Base-by-base conservation (phyloP, 169 alveolate species). In the Plasmodium fragile region DNA sequence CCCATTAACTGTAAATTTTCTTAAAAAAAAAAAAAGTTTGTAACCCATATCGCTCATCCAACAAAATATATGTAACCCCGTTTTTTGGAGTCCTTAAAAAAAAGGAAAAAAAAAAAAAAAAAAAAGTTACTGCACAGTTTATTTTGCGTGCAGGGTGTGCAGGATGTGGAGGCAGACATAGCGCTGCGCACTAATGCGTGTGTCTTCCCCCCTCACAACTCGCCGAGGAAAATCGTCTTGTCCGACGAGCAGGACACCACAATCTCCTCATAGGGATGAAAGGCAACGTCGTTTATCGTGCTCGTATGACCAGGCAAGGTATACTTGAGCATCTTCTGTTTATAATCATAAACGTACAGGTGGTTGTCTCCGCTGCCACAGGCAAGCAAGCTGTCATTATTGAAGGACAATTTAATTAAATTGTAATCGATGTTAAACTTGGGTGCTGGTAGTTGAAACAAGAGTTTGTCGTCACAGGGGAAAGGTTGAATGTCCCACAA, bases 401-500 rank as follows among this genome's bases (percentile, higher is more conserved):
- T 96, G 96, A 97, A 97, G 25, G 96, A 95, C 36, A 96, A 91
- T 49, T 96, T 94, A 45, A 97, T 93, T 49, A 97, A 90, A 53
- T 96, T 95, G 92, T 96, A 95, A 82, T 97, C 98, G n/a, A 92
- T 83, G 36, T 97, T 95, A 93, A 95, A 98, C 95, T 92, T 92
- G 49, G 85, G 69, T 25, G 52, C 52, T 52, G 65, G 70, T 16
- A 69, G 82, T 6, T 43, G 78, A 30, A 85, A 69, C 22, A 71
- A 81, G 36, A 65, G 52, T 55, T 77, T 45, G 7, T 83, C 82
- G 34, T 83, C 81, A 83, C 92, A 82, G 13, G 90, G 53, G 69
- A 79, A 97, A 16, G 98, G 98, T 78, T 95, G 97, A 6, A 97
- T 95, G 85, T 97, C 97, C 98, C 98, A 97, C 11, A 96, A 81